These are phyloP conservation scores for Suhomyces emberorum DNA, from an alignment of 805 yeast genomes.

Conservation along the genomic window DNA sequence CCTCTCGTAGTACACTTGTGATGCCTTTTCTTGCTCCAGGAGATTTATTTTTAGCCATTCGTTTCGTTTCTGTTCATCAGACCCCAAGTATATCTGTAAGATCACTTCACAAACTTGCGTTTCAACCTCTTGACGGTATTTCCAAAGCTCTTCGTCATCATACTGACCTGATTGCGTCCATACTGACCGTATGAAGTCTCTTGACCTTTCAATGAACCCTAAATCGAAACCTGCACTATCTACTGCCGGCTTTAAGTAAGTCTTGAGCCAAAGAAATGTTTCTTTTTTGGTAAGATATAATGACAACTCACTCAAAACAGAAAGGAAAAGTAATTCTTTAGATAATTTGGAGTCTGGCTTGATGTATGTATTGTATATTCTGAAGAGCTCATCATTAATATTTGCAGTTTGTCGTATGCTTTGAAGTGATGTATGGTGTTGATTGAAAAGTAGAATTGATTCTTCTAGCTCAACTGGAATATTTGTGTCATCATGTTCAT, in stretches of 20 bases:
- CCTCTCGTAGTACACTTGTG: slow-evolving; percentile 47
- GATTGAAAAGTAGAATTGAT: slow-evolving; percentile 9
- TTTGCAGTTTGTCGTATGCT: slow-evolving; percentile 25
- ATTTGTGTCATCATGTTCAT: background rate
- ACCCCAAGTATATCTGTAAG: slow-evolving; percentile 13
- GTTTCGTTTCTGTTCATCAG: background rate
- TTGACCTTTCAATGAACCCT: slow-evolving; percentile 30
- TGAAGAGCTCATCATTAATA: slow-evolving; percentile 35
- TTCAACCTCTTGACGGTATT: slow-evolving; percentile 20
- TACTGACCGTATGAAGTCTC: slow-evolving; percentile 24
- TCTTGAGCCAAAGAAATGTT: slow-evolving; percentile 47
- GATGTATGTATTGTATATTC: slow-evolving; percentile 30
- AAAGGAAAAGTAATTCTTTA: slow-evolving; percentile 38
- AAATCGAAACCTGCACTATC: slow-evolving; percentile 56
- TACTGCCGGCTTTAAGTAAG: slow-evolving; percentile 48
- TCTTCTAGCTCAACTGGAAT: background rate
- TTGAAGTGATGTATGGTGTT: slow-evolving; percentile 34
- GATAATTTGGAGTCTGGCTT: slow-evolving; percentile 23
- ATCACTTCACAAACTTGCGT: slow-evolving; percentile 20
- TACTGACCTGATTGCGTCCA: slow-evolving; percentile 14
- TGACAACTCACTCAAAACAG: slow-evolving; percentile 31
- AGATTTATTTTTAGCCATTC: slow-evolving; percentile 9
- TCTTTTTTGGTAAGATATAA: slow-evolving; percentile 29
- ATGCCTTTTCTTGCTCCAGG: slow-evolving; percentile 14
- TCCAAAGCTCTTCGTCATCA: slow-evolving; percentile 19